Conservation (phyloP, 2,329 filamentous ascomycete genomes). For the Metarhizium sp. region DNA sequence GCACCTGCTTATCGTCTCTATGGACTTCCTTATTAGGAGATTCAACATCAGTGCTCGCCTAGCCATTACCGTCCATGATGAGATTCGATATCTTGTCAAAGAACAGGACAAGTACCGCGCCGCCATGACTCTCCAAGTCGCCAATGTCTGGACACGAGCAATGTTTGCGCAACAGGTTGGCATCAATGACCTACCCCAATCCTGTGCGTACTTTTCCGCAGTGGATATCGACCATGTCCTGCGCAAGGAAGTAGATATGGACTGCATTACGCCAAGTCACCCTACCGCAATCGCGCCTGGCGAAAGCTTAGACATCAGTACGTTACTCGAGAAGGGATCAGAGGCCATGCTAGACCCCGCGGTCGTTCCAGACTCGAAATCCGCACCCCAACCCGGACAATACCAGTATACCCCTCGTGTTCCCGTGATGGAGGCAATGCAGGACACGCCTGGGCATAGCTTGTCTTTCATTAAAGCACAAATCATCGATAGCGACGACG, state of each 20-base stretch:
- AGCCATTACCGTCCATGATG: conserved; percentile 92
- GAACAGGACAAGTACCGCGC: conserved; percentile 78
- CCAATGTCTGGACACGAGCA: conserved; percentile 92
- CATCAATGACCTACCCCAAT: conserved; percentile 88
- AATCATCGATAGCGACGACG: conserved; percentile 63
- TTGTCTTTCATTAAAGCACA: conserved; percentile 72
- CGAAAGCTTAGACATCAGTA: conserved; percentile 73
- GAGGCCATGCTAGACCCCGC: conserved; percentile 59
- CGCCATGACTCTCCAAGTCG: conserved; percentile 86
- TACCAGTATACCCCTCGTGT: conserved; percentile 62
- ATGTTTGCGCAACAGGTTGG: conserved; percentile 98
- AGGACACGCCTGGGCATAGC: conserved; percentile 35
- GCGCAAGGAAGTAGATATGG: conserved; percentile 97
- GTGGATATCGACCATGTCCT: conserved; percentile 92
- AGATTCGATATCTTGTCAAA: conserved; percentile 88
- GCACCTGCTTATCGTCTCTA: conserved; percentile 82
- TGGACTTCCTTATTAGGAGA: conserved; percentile 84
- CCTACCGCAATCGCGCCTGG: conserved; percentile 68
- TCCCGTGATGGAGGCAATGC: conserved; percentile 70
- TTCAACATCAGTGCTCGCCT: conserved; percentile 81
- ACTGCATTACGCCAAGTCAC: conserved; percentile 88
- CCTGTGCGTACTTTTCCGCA: conserved; percentile 91
- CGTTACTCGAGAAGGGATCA: conserved; percentile 66
- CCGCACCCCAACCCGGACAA: conserved; percentile 47
- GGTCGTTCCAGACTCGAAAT: conserved; percentile 42